Evolutionary conservation across 2,329 filamentous ascomycete genomes (phyloP).

Genomic region (Beauveria sp.): DNA sequence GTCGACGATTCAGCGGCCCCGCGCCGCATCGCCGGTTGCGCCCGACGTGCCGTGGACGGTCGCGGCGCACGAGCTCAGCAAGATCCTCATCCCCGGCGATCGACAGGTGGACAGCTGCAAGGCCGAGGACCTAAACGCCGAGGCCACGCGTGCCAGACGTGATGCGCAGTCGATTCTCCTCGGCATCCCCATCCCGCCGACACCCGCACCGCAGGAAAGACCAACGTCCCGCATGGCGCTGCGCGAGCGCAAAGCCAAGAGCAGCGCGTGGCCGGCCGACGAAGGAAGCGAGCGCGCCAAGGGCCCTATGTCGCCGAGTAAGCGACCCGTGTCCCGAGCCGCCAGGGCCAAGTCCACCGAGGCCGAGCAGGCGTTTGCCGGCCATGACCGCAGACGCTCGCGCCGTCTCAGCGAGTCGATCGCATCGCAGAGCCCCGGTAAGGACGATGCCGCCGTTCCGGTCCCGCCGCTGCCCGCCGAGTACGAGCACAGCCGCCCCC

Average conservation of each 20-base stretch:
- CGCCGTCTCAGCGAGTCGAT: constrained; percentile 45
- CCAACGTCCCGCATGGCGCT: constrained; percentile 62
- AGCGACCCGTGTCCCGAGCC: constrained; percentile 16
- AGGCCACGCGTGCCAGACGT: constrained; percentile 53
- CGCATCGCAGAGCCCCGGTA: constrained; percentile 21
- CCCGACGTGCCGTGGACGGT: constrained; percentile 81
- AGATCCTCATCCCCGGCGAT: constrained; percentile 68
- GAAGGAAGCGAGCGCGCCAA: neutral
- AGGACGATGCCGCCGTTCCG: constrained; percentile 14
- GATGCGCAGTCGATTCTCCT: constrained; percentile 53
- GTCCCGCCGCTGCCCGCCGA: constrained; percentile 14
- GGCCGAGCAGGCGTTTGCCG: neutral
- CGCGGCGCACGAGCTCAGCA: constrained; percentile 76
- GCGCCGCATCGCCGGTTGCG: constrained; percentile 57
- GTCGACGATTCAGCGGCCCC: constrained; percentile 30
- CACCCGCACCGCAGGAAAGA: constrained; percentile 25
- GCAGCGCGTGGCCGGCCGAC: constrained; percentile 19
- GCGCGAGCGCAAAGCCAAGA: constrained; percentile 59
- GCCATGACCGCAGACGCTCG: constrained; percentile 12
- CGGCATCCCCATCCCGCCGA: constrained; percentile 20
- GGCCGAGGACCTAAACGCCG: constrained; percentile 69
- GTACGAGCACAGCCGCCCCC: constrained; percentile 10
- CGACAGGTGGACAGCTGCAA: constrained; percentile 70
- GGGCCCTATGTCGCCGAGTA: constrained; percentile 12
- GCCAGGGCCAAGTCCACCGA: constrained; percentile 4